phyloP scores from a whole-genome alignment of 805 yeast genomes.

The Saccharomycopsis malanga region DNA sequence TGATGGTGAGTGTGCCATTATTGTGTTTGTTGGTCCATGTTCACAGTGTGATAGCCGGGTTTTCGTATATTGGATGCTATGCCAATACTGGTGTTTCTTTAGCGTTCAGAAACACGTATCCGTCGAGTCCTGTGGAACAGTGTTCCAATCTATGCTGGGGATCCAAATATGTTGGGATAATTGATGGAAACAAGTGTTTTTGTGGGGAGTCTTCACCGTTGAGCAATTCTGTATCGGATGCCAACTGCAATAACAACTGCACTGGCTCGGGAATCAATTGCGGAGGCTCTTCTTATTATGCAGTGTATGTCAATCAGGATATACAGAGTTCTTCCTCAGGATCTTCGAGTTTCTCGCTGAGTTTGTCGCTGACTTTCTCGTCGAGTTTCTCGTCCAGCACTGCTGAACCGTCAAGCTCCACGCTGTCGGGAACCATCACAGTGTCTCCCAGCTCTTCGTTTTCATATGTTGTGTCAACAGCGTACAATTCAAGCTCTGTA shows the following conservation, averaged over 20 bases:
- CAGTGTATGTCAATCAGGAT: constrained; percentile 19
- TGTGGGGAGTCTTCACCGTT: constrained; percentile 34
- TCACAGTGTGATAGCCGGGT: constrained; percentile 1
- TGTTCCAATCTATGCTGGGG: constrained; percentile 26
- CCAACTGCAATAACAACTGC: constrained; percentile 31
- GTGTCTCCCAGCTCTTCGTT: constrained; percentile 13
- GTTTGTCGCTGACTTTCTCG: constrained; percentile 1
- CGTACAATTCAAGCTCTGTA: constrained; percentile 13
- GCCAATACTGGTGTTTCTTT: constrained; percentile 19
- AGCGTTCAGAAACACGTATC: constrained; percentile 19
- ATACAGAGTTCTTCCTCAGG: constrained; percentile 2
- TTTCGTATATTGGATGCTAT: constrained; percentile 19
- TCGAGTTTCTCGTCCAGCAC: neutral
- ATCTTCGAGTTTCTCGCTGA: constrained; percentile 1
- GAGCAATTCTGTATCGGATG: constrained; percentile 19
- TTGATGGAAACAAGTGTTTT: constrained; percentile 33
- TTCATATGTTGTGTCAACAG: neutral
- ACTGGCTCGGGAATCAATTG: constrained; percentile 32
- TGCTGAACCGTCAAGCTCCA: constrained; percentile 1
- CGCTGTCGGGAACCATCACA: constrained; percentile 4
- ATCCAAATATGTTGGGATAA: constrained; percentile 35
- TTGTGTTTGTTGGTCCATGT: neutral
- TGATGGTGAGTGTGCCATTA: neutral
- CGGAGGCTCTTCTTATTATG: constrained; percentile 33
- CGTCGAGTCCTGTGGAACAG: constrained; percentile 12